These are phyloP conservation scores for Nicotiana paniculata DNA, from an alignment of 257 asterid species.

Conservation along the genomic window DNA sequence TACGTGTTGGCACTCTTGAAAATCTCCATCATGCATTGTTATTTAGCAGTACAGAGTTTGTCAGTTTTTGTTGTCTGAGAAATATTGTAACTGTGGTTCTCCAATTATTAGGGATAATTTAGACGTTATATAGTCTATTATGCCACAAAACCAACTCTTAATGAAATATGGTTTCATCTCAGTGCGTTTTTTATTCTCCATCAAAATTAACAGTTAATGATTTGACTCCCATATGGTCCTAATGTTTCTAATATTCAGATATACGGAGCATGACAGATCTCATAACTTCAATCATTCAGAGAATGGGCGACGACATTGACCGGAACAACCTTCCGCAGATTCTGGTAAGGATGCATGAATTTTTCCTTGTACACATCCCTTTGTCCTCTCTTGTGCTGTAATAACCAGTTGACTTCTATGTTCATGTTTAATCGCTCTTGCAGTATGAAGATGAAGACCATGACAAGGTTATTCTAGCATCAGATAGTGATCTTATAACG, in stretches of 20 bases:
- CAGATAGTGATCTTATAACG: constrained; percentile 85
- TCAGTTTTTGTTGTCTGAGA: not conserved
- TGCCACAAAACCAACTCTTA: not conserved
- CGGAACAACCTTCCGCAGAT: constrained; percentile 84
- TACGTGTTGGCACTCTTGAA: not conserved
- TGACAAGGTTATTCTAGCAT: constrained; percentile 79
- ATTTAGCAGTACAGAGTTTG: not conserved
- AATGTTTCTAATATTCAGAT: constrained; percentile 36
- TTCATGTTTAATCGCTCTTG: not conserved
- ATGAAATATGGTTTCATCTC: not conserved
- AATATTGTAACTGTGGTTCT: not conserved
- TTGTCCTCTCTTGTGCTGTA: not conserved
- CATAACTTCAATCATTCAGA: constrained; percentile 77
- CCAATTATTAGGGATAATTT: not conserved
- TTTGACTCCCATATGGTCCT: not conserved
- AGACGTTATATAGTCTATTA: not conserved
- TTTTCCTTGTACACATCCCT: not conserved
- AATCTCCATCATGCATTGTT: not conserved
- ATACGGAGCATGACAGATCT: constrained; percentile 60
- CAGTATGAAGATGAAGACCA: constrained; percentile 96
- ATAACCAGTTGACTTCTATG: not conserved
- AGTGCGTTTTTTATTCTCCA: not conserved
- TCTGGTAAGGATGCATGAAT: constrained; percentile 39
- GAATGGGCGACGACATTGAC: constrained; percentile 86
- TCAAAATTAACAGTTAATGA: not conserved